Conservation (phyloP, 331 rosid species). For the Dryas integrifolia region DNA sequence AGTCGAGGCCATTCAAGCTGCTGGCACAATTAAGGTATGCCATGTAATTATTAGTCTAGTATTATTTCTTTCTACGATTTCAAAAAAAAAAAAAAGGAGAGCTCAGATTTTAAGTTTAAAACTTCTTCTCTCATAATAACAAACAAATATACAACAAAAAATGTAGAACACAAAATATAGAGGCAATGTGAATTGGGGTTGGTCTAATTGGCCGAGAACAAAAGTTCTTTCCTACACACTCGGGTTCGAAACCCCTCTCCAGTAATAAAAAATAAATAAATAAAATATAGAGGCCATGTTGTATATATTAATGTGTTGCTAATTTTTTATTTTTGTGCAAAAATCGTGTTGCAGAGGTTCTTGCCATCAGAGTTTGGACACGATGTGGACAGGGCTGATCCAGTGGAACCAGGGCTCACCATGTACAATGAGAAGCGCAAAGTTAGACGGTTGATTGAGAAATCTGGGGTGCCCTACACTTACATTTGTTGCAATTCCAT, state of each 20-base stretch:
- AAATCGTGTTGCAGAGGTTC: conserved; percentile 47
- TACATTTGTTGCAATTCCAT: conserved; percentile 74
- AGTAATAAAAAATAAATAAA: background rate
- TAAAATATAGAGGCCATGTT: background rate
- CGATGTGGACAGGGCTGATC: conserved; percentile 76
- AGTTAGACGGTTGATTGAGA: conserved; percentile 48
- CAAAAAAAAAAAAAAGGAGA: too few species aligned
- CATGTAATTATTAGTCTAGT: too few species aligned
- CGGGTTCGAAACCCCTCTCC: too few species aligned
- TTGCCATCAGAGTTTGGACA: conserved; percentile 84
- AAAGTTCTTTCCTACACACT: too few species aligned
- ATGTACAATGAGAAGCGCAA: conserved; percentile 60
- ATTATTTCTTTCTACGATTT: too few species aligned
- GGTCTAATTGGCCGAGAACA: too few species aligned
- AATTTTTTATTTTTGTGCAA: background rate
- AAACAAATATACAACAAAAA: too few species aligned
- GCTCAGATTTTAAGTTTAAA: too few species aligned
- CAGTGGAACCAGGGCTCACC: conserved; percentile 70
- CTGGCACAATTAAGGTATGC: conserved; percentile 57
- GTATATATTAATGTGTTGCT: too few species aligned
- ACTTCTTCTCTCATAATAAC: too few species aligned
- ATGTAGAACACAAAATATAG: too few species aligned
- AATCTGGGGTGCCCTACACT: conserved; percentile 57
- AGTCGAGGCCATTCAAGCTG: conserved; percentile 57
- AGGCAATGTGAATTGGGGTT: too few species aligned